Base-by-base conservation (phyloP, 106 monocot genomes). In the Platanthera zijinensis region DNA sequence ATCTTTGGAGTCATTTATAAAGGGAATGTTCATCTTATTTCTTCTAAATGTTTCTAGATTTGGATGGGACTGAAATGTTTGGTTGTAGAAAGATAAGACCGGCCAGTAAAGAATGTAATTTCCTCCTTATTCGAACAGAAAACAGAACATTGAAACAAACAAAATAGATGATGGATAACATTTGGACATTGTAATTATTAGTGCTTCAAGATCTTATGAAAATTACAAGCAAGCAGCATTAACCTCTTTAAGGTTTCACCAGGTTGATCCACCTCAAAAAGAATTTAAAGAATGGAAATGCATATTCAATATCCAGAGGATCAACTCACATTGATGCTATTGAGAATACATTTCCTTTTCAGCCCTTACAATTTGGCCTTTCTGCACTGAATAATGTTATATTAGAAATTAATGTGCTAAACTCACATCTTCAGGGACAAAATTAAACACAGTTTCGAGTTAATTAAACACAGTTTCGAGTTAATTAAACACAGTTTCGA, bases 311-410 rank as follows among this genome's bases (percentile, higher is more conserved):
- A 19, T 21, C 5, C 18, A 63, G 62, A 25, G 22, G 6, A 21
- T 63, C 7, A 63, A 63, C 86, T 86, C 66, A 95, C 95, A 83
- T 95, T 92, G 85, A 95, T 82, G 78, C 92, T 95, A 63, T 92
- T 90, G 51, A 95, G 84, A 69, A 69, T 95, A 95, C 73, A 92
- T 95, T 78, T 95, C 95, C 78, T 92, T 95, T 77, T 92, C 92
- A 57, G 92, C 92, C 59, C 92, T 81, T 14, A 95, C 95, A 81
- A 95, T 95, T 80, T 92, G 92, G 51, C 95, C 95, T 77, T 95
- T 95, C 81, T 95, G 92, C 95, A 90, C 95, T 90, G 85, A 45
- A 69, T 39, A 18, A 80, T 14, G 77, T 72, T 46, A 14, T 30
- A 66, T 8, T 10, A 12, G 5, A 51, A 74, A 66, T 48, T 21